Evolutionary conservation across 202 grass and related monocot genomes (phyloP).

Genomic region (Elaeis oleifera): DNA sequence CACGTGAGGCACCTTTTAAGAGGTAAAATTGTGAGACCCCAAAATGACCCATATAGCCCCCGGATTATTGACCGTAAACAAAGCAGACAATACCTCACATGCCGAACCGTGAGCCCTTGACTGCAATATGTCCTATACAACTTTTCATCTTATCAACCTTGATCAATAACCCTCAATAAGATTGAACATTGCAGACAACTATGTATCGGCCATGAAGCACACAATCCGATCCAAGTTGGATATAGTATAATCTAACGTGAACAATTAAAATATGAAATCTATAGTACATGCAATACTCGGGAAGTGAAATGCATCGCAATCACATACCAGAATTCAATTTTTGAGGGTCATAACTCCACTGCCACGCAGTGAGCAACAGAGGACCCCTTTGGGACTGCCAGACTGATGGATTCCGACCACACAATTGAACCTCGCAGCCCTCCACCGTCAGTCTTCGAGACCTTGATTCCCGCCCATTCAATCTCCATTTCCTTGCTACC

Average conservation of each 20-base stretch:
- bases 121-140: too few species aligned
- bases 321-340: conserved; percentile 9
- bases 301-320: conserved; percentile 1
- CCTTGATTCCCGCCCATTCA: conserved; percentile 72
- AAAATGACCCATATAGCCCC: too few species aligned
- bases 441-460: conserved; percentile 26
- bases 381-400: conserved; percentile 42
- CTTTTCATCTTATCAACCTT: too few species aligned
- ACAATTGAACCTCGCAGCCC: conserved; percentile 50
- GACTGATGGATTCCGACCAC: conserved; percentile 47
- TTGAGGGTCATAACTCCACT: conserved; percentile 47
- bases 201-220: too few species aligned
- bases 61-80: too few species aligned
- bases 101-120: too few species aligned
- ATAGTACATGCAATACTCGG: neutral
- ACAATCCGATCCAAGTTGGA: too few species aligned
- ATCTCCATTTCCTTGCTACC: conserved; percentile 49
- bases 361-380: conserved; percentile 59
- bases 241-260: neutral
- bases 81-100: too few species aligned
- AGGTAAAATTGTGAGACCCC: too few species aligned
- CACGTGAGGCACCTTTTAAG: too few species aligned
- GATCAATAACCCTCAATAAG: too few species aligned
- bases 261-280: neutral
- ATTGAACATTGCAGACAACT: too few species aligned